phyloP scores from a whole-genome alignment of 1,284 basidiomycete genomes.

The Trichosporon ovoides region DNA sequence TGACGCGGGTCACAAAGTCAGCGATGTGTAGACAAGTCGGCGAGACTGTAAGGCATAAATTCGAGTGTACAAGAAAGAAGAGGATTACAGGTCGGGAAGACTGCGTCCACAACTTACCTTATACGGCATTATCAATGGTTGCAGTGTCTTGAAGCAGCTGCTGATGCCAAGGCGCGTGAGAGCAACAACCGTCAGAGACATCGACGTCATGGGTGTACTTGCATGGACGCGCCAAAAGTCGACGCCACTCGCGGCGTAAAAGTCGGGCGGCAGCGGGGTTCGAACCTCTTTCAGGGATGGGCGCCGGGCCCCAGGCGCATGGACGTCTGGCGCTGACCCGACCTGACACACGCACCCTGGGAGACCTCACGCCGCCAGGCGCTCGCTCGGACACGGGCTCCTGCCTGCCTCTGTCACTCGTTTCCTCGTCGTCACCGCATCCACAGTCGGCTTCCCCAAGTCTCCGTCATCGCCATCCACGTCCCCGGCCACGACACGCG shows the following conservation, averaged over 20 bases:
- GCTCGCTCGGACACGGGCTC: not conserved
- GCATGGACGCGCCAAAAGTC: not conserved
- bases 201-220: not conserved
- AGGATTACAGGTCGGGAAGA: not conserved
- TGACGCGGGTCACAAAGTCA: no score
- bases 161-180: not conserved
- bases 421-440: not conserved
- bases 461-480: not conserved
- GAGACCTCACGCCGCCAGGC: constrained; percentile 1
- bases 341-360: not conserved
- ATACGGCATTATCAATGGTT: constrained; percentile 1
- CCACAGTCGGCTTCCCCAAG: not conserved
- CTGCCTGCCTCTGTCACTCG: not conserved
- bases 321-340: not conserved
- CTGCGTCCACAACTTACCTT: not conserved
- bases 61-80: not conserved
- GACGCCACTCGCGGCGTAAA: no score
- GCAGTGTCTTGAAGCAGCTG: not conserved
- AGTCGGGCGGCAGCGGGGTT: not conserved
- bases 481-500: not conserved
- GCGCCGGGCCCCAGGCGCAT: not conserved
- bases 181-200: not conserved
- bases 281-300: not conserved
- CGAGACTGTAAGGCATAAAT: no score
- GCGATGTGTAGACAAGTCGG: no score